Evolutionary conservation across 2,329 filamentous ascomycete species (phyloP), one percentile per base, ranked within the genome.

Genomic region (Colletotrichum shisoi): DNA sequence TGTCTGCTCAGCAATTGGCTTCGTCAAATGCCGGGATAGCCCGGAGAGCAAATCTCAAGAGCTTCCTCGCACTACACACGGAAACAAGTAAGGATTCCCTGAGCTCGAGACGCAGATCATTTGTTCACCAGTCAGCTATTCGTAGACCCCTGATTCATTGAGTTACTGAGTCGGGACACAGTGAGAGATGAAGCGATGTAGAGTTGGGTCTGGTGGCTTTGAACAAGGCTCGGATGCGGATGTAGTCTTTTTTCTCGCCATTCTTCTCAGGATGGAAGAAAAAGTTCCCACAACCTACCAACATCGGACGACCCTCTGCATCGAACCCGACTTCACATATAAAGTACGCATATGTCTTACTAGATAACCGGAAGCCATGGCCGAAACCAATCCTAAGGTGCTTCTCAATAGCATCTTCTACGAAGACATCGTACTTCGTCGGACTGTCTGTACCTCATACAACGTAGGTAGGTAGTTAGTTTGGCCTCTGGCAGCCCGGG

Each of bases 1-100:
- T 48, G 56, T 21, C 27, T 42, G 24, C 57, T 21, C 31, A 46
- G 31, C 56, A 64, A 60, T 48, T 60, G 46, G 62, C 56, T 60
- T 52, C 46, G n/a, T 19, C 44, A 24, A 19, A 19, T 19, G 31
- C 56, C 34, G 39, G 62, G 54, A 51, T 51, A 21, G 34, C 57
- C 57, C 21, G 42, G 57, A 31, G 12, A 19, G 21, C 13, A 9
- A 5, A 45, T 37, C 21, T 42, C 37, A 31, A 8, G 40, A 31
- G 57, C 57, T 27, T 21, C 34, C 44, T 49, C 19, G 8, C 40
- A 45, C 40, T 17, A 21, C 34, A 19, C 34, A 27, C 37, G 27
- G 17, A 45, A 62, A 15, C 31, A 48, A 15, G 56, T 48, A n/a
- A 8, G 56, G 42, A n/a, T 48, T 46, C 56, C 27, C 12, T 37